Evolutionary conservation across 768 basidiomycete genomes (phyloP), one percentile per base, ranked within the genome.

Genomic region (Amanita pseudoporphyria): DNA sequence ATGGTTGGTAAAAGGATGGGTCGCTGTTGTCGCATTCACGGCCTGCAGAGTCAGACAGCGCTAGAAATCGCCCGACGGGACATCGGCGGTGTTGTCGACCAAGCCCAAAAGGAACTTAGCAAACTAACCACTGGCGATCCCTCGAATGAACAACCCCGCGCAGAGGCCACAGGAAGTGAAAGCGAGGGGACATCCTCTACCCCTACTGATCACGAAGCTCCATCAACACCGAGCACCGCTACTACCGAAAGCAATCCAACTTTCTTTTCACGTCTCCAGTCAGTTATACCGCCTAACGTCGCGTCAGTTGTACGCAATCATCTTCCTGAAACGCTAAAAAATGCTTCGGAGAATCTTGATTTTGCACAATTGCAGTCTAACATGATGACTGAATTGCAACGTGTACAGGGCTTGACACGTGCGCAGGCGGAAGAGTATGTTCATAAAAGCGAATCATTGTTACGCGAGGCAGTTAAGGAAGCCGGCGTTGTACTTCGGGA

Each of bases 341-440:
- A 84, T 53, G 76, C 80, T 9, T 75, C 76, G 5, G 77, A 77
- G 51, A 74, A 74, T 47, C 71, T 85, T 21, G 87, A 88, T 58
- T 63, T 90, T n/a, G 67, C 73, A 5, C 80, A 87, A 50, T 66
- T 90, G 53, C 77, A 82, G 56, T 69, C 71, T 50, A 79, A 78
- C 41, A 66, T 92, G 51, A 62, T 80, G 24, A 63, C 71, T 30
- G 84, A 90, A 58, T 76, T 88, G 53, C 76, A 80, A 57, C 80
- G 78, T 44, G 80, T 88, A 31, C 87, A 90, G 59, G 86, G 82
- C 38, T 76, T 84, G 35, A 81, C 79, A 45, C 73, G 73, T n/a
- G 69, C 80, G 4, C 84, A 85, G 53, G 88, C 88, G 5, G 91
- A 90, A 62, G 90, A 87, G 56, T 91, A 91, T 60, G 77, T 85